These are phyloP conservation scores for Ramaria sp. DNA, from an alignment of 768 basidiomycete species.

Conservation along the genomic window DNA sequence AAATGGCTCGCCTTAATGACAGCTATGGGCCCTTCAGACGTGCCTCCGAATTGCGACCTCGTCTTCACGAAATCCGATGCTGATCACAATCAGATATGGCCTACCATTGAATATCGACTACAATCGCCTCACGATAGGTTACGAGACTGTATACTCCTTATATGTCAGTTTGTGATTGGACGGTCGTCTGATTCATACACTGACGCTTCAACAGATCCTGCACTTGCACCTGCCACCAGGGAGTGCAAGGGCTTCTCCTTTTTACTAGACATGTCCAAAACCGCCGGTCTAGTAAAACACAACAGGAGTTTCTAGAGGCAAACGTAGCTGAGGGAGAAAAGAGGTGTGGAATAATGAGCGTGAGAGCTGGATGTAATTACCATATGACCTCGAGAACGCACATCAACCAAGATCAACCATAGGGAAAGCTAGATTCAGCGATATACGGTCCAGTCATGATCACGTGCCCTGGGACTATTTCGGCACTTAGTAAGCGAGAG, in stretches of 20 bases:
- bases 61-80: constrained; percentile 83
- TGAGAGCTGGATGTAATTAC: not conserved
- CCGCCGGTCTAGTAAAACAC: not conserved
- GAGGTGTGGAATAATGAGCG: not conserved
- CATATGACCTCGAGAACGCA: not conserved
- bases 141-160: constrained; percentile 48
- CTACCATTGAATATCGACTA: not conserved
- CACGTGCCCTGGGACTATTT: not conserved
- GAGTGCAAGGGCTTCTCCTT: constrained; percentile 83
- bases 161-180: constrained; percentile 19
- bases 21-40: constrained; percentile 8
- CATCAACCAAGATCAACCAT: not conserved
- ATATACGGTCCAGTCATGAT: not conserved
- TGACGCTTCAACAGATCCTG: constrained; percentile 86
- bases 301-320: not conserved
- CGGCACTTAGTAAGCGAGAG: not conserved
- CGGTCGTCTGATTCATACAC: constrained; percentile 17
- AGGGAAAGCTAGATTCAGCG: not conserved
- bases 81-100: not conserved
- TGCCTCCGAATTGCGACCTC: constrained; percentile 78
- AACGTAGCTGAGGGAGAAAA: not conserved
- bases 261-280: constrained; percentile 32
- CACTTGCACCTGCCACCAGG: constrained; percentile 81
- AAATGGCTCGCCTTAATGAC: constrained; percentile 4
- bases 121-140: constrained; percentile 58